phyloP scores from a whole-genome alignment of 2,329 filamentous ascomycete species.

The Exophiala calicioides region DNA sequence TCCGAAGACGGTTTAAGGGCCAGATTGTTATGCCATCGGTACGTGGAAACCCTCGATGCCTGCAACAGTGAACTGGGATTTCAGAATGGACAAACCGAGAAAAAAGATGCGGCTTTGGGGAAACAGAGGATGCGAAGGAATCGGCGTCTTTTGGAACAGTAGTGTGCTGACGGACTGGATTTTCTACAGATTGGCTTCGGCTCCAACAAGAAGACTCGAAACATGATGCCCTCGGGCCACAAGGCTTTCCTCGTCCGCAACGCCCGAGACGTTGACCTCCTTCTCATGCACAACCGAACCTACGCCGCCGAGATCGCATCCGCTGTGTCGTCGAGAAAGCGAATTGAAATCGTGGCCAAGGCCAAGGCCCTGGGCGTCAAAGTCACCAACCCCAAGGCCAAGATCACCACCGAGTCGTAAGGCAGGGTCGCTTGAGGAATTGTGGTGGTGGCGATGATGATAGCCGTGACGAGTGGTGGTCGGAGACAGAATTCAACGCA shows the following conservation, averaged over 20 bases:
- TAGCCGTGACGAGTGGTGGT: constrained; percentile 1
- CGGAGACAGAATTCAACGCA: constrained; percentile 11
- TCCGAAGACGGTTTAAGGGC: constrained; percentile 96
- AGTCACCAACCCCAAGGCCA: constrained; percentile 99
- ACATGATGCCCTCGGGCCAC: constrained; percentile 98
- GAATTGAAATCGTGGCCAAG: constrained; percentile 94
- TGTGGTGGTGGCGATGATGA: constrained; percentile 7
- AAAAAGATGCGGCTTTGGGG: too few relatives aligned
- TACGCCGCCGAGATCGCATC: constrained; percentile 98
- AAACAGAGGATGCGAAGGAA: too few relatives aligned
- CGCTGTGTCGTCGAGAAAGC: constrained; percentile 97
- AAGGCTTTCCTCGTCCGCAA: constrained; percentile 99
- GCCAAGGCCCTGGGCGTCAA: constrained; percentile 99
- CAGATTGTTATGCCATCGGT: constrained; percentile 97
- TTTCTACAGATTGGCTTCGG: constrained; percentile 93
- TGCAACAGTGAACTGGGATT: not conserved
- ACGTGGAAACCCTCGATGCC: constrained; percentile 40
- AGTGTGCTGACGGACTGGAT: constrained; percentile 23
- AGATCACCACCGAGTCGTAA: constrained; percentile 90
- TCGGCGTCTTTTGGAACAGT: too few relatives aligned
- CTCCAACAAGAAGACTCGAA: constrained; percentile 98
- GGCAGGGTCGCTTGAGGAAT: constrained; percentile 38
- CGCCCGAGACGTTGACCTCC: constrained; percentile 89
- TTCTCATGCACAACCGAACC: constrained; percentile 99
- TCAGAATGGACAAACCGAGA: not conserved